Conservation (phyloP, 2,329 filamentous ascomycete genomes). For the Alternaria solani region DNA sequence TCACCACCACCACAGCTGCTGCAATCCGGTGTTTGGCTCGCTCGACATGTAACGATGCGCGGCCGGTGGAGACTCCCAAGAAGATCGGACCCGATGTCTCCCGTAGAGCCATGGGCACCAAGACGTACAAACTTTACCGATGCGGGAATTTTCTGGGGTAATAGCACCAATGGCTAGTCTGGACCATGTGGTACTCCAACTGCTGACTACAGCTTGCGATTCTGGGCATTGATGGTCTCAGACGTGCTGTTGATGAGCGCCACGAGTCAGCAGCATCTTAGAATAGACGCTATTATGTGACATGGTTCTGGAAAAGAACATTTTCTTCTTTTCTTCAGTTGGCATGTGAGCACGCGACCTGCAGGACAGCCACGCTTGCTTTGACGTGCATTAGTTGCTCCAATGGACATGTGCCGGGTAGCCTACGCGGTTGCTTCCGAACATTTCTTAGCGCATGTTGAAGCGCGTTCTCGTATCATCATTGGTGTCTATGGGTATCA, state of each 20-base stretch:
- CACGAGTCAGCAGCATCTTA: not conserved
- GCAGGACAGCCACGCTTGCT: not conserved
- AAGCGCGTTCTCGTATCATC: conserved; percentile 20
- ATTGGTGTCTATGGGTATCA: conserved; percentile 27
- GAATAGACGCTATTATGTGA: not conserved
- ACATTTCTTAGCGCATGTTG: conserved; percentile 25
- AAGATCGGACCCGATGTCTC: conserved; percentile 14
- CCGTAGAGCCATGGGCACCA: conserved; percentile 6
- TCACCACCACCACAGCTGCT: not conserved
- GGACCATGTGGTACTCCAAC: conserved; percentile 1
- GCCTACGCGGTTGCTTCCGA: not conserved
- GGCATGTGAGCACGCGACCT: not conserved
- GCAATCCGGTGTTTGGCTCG: not conserved
- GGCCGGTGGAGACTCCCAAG: conserved; percentile 4
- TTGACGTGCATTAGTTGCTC: not conserved
- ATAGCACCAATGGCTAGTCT: not conserved
- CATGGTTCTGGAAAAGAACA: not conserved
- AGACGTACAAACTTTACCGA: not conserved
- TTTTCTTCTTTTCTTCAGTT: not conserved
- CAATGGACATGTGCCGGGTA: not conserved
- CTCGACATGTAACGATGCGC: conserved; percentile 7
- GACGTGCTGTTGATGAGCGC: not conserved
- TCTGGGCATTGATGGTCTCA: not conserved
- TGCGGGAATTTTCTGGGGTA: conserved; percentile 5
- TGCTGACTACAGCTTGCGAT: not conserved